Conservation (phyloP, 2,329 filamentous ascomycete genomes). For the Penicillium sp. region DNA sequence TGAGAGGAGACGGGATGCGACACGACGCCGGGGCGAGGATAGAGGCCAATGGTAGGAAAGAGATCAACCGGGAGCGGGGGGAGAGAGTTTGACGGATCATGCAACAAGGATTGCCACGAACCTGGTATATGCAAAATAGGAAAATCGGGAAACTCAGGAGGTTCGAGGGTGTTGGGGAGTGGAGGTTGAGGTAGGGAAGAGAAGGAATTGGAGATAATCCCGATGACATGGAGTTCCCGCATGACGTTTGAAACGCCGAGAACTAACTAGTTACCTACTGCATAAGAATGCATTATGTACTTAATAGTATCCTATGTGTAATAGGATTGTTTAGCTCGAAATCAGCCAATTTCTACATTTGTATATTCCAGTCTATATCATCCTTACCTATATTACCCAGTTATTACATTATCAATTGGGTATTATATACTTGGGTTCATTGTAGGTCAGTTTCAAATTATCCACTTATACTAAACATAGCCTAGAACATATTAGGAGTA, state of each 20-base stretch:
- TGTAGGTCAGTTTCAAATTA: neutral
- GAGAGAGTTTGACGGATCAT: slow-evolving; percentile 10
- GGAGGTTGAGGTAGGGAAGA: neutral
- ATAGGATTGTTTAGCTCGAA: neutral
- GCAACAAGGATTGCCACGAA: slow-evolving; percentile 15
- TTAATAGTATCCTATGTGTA: neutral
- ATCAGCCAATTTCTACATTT: neutral
- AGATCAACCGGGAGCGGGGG: slow-evolving; percentile 18
- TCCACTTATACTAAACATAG: too few relatives aligned
- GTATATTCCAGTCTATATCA: neutral
- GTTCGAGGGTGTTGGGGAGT: neutral
- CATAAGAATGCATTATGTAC: neutral
- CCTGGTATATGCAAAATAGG: slow-evolving; percentile 5
- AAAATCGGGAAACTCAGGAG: neutral
- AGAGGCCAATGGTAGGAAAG: slow-evolving; percentile 6
- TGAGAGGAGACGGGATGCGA: slow-evolving; percentile 7
- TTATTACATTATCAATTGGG: neutral
- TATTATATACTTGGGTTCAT: neutral
- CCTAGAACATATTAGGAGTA: neutral
- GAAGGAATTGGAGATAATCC: slow-evolving; percentile 1
- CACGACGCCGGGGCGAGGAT: slow-evolving; percentile 12
- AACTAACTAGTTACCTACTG: too few relatives aligned
- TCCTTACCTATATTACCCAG: neutral
- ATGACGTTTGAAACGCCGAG: neutral
- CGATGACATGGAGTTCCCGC: neutral